Evolutionary conservation across 2,329 filamentous ascomycete genomes (phyloP).

Genomic region (Aureobasidium lini): DNA sequence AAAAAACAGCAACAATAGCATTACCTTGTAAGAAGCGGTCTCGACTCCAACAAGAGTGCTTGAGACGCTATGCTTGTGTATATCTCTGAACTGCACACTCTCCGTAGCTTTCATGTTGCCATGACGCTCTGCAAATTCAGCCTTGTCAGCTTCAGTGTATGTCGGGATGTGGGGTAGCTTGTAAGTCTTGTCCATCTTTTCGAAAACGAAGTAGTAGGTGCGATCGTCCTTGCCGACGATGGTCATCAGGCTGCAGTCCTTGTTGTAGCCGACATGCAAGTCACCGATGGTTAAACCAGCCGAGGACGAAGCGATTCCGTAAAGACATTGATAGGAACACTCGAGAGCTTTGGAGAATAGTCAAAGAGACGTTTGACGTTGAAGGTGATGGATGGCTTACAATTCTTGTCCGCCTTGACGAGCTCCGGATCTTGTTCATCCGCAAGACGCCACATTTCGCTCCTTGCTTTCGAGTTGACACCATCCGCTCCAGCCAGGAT

Average conservation of each 20-base stretch:
- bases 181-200: conserved; percentile 24
- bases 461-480: conserved; percentile 20
- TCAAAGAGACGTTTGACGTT: not conserved
- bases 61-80: conserved; percentile 25
- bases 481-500: conserved; percentile 25
- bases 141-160: conserved; percentile 29
- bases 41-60: conserved; percentile 25
- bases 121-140: conserved; percentile 22
- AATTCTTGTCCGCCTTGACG: conserved; percentile 17
- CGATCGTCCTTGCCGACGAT: conserved; percentile 25
- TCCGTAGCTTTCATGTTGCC: conserved; percentile 20
- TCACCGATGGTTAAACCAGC: conserved; percentile 16
- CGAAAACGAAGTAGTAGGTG: conserved; percentile 33
- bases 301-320: conserved; percentile 31
- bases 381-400: not conserved
- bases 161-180: conserved; percentile 28
- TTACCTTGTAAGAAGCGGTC: conserved; percentile 19
- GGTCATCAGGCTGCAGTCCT: conserved; percentile 22
- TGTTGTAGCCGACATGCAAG: conserved; percentile 19
- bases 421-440: conserved; percentile 13
- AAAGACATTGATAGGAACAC: conserved; percentile 29
- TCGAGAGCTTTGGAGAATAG: conserved; percentile 14
- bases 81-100: conserved; percentile 24
- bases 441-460: conserved; percentile 22
- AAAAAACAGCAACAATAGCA: no score